Evolutionary conservation across 75 land plant species (phyloP), one percentile per base, ranked within the genome.

Genomic region (Cupressus sempervirens): DNA sequence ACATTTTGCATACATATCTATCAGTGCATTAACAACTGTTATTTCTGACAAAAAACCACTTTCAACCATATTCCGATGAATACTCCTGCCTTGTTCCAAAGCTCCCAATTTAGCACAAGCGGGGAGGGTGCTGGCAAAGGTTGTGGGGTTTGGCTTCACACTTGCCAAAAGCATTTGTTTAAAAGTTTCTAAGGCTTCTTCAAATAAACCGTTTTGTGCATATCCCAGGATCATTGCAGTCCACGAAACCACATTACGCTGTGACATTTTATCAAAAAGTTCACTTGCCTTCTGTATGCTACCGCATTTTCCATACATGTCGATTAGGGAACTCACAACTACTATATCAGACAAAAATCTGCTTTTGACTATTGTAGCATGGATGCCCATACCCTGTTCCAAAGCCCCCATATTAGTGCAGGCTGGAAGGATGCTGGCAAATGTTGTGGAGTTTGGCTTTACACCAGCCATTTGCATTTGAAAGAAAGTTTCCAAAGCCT

Each of bases 1-100:
- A 82, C 62, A 85, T 43, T 85, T 85, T 41, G 85, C 86, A 81
- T 85, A 85, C 86, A 85, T 85, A 18, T 85, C 86, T 32, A 85
- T 56, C 23, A 56, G 84, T 20, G 62, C 62, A 56, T 43, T 74
- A 2, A 18, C 80, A 23, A 74, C 38, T 20, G 18, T 23, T 41
- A 84, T 43, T 35, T 84, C 85, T 20, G 20, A 15, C 16, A 29
- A 41, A 43, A 84, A 23, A 20, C 41, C 83, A 23, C 41, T 76
- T 36, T 41, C 72, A 18, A 72, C 20, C 40, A 84, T 20, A 13
- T 23, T 20, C 1, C 11, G 14, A 41, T 84, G 85, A 14, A 84
- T 74, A 18, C 26, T 53, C 48, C 15, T 29, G 32, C 86, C 86
- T 9, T 81, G 85, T 18, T 82, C 41, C 83, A 48, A 18, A 79